Base-by-base conservation (phyloP, 257 asterid genomes). In the Eucommia ulmoides region DNA sequence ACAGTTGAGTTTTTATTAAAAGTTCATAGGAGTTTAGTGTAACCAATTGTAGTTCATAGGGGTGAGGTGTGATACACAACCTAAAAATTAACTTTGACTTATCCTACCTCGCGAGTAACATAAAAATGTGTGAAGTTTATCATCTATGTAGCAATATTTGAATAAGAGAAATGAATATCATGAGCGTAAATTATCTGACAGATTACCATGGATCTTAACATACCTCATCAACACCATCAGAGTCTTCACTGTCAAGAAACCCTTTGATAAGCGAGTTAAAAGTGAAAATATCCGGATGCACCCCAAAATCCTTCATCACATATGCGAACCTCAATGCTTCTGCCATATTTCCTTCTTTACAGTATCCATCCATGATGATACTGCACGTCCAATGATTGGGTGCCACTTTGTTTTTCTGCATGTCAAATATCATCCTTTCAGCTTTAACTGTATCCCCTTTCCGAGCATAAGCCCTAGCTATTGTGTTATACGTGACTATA, bases 141-240 rank as follows among this genome's bases (percentile, higher is more conserved):
- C n/a, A n/a, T n/a, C n/a, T n/a, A n/a, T n/a, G n/a, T n/a, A n/a
- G n/a, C n/a, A n/a, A n/a, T n/a, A n/a, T n/a, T n/a, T n/a, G n/a
- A n/a, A n/a, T n/a, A n/a, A n/a, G n/a, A n/a, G n/a, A n/a, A n/a
- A n/a, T n/a, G n/a, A n/a, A n/a, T n/a, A n/a, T 2, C 19, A 15
- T 1, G 5, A 16, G 14, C 19, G 23, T 24, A 25, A 53, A 54
- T 23, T n/a, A 23, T 23, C 15, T 22, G n/a, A 20, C 19, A 14
- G 22, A 33, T 23, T 17, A 53, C 49, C 24, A 42, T 50, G 47
- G 23, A 29, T 23, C 15, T 19, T 25, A 48, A 50, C 52, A 33
- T 73, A 84, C 98, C 98, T 89, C 81, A 22, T 89, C 88, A 50
- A 89, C 96, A 54, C 98, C 93, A 62, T 71, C 61, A 20, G 79